Percentiles rank a stretch among this genome's conserved stretches.
Conservation (phyloP, 2,329 filamentous ascomycete species). For the Ascochyta fabae region DNA sequence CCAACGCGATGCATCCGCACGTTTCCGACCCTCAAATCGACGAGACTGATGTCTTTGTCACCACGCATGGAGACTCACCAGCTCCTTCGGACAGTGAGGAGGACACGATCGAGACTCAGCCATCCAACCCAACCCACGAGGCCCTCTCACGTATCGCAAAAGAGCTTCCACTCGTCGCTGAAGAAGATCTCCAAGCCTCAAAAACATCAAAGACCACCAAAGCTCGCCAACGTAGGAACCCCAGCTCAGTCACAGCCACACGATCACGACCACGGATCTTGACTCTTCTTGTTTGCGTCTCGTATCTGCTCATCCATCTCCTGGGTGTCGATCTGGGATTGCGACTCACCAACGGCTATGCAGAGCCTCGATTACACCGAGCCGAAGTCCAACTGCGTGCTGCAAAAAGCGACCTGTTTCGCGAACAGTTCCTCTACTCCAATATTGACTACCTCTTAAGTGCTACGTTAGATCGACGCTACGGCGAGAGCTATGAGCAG, state of each 20-base stretch:
- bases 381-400: slow-evolving; percentile 10
- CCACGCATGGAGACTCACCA: background rate
- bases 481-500: slow-evolving; percentile 32
- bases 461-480: slow-evolving; percentile 11
- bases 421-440: slow-evolving; percentile 14
- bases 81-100: background rate
- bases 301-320: slow-evolving; percentile 18
- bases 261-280: slow-evolving; percentile 12
- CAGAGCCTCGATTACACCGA: slow-evolving; percentile 6
- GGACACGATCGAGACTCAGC: background rate
- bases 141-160: background rate
- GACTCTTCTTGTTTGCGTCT: slow-evolving; percentile 8
- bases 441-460: slow-evolving; percentile 16
- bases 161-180: background rate
- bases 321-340: slow-evolving; percentile 14
- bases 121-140: background rate
- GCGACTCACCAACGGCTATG: background rate
- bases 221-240: background rate
- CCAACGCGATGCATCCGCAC: background rate
- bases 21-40: background rate
- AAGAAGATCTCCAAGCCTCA: background rate
- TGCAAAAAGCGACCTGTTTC: background rate
- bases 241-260: background rate
- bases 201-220: background rate
- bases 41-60: background rate